Base-by-base conservation (phyloP, 164 flowering plant genomes). In the Aristolochia fimbriata region DNA sequence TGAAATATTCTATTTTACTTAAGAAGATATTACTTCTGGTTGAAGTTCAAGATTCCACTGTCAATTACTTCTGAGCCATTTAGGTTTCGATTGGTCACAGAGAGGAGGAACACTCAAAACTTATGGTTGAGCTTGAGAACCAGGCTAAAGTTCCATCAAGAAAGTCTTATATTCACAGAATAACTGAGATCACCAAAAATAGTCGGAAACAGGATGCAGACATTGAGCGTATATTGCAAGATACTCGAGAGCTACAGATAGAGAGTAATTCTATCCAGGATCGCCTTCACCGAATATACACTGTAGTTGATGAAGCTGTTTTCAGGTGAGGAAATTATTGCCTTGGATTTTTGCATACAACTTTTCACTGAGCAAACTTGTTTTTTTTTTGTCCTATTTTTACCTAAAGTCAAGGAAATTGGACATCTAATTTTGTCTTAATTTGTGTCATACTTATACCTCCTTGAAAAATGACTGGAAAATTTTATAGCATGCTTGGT, bases 181-280 rank as follows among this genome's bases (percentile, higher is more conserved):
- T 91, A 60, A 69, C 77, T 33, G 95, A 88, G 76, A 88, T 86
- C 60, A 85, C 92, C 22, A 91, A 83, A 62, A 91, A 88, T 72
- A 85, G 96, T 70, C 73, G 88, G 68, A 88, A 91, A 70, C 88
- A 81, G 63, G 91, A 91, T 58, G 72, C 77, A 51, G 96, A 86
- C 66, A 79, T 88, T 23, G 83, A 88, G 49, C 74, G 74, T 53
- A 88, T 88, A 68, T 58, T 88, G 24, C 76, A 77, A 67, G 92
- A 85, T 8, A 88, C 96, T 0, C 77, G 92, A 66, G 88, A 85
- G 70, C 82, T 91, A 64, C 95, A 85, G 68, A 61, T 88, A 60
- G 92, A 85, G 69, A 88, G 85, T 61, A 87, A 88, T 60, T 70
- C 81, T 47, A 78, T 85, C 62, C 89, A 85, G 74, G 96, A 88